These are phyloP conservation scores for Trametes polyzona DNA, from an alignment of 1,284 basidiomycete species.

Conservation along the genomic window DNA sequence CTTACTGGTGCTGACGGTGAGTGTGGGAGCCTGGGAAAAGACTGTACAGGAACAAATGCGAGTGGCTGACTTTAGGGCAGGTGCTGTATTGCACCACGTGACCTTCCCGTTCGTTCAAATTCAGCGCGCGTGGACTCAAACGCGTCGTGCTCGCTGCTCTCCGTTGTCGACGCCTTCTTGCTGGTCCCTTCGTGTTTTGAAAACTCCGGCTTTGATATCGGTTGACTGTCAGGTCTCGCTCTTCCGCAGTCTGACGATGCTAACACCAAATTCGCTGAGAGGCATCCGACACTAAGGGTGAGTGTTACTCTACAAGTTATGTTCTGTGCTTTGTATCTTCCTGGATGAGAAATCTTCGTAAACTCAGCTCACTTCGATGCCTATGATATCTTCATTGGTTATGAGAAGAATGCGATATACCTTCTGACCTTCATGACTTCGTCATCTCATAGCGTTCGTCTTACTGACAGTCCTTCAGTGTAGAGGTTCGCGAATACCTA, in stretches of 20 bases:
- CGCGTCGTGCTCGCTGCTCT: neutral
- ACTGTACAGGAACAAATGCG: conserved; percentile 47
- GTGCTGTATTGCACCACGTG: conserved; percentile 17
- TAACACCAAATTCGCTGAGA: too few species aligned
- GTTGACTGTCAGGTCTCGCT: too few species aligned
- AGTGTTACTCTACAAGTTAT: neutral
- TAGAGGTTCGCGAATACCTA: neutral
- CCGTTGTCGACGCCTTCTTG: neutral
- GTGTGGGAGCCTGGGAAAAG: conserved; percentile 36
- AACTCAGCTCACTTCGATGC: conserved; percentile 71
- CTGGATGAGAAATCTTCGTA: conserved; percentile 53
- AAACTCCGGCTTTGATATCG: too few species aligned
- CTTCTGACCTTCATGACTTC: conserved; percentile 39
- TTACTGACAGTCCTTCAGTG: neutral
- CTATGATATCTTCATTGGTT: conserved; percentile 51
- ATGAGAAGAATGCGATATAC: conserved; percentile 57
- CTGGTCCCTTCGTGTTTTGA: neutral
- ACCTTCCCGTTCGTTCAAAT: neutral
- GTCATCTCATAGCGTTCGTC: neutral
- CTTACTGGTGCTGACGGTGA: conserved; percentile 32
- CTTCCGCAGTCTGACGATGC: too few species aligned
- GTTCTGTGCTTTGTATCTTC: neutral
- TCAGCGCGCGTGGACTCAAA: neutral
- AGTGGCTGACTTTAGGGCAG: conserved; percentile 51
- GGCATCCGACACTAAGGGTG: neutral